phyloP scores from a whole-genome alignment of 2,329 filamentous ascomycete species.

The Cladosporium velox region DNA sequence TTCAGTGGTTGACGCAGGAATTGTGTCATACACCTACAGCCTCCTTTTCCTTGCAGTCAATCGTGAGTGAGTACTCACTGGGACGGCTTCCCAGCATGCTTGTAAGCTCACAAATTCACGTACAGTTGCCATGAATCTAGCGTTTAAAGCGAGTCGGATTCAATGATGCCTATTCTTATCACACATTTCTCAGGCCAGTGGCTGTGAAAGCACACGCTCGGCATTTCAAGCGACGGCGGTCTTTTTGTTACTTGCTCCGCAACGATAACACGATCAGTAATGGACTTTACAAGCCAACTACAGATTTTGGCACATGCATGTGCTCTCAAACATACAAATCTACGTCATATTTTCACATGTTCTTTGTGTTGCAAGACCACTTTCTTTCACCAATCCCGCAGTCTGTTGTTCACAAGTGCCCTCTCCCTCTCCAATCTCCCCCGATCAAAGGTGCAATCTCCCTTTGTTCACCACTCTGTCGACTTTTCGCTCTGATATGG shows the following conservation, averaged over 20 bases:
- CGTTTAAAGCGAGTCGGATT: not conserved
- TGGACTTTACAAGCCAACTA: not conserved
- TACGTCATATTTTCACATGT: not conserved
- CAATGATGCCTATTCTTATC: not conserved
- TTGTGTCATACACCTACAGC: not conserved
- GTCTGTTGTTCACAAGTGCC: not conserved
- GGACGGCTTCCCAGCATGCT: not conserved
- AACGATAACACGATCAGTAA: constrained; percentile 11
- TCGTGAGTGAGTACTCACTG: not conserved
- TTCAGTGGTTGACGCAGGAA: constrained; percentile 32
- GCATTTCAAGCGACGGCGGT: not conserved
- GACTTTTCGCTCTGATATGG: not conserved
- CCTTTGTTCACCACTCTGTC: not conserved
- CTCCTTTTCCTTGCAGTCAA: not conserved
- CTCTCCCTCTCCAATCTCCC: not conserved
- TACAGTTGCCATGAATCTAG: not conserved
- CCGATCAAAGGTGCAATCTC: not conserved
- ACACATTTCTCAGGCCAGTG: not conserved
- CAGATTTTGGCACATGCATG: not conserved
- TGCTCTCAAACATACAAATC: not conserved
- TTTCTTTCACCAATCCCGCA: not conserved
- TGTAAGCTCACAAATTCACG: not conserved
- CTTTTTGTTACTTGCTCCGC: not conserved
- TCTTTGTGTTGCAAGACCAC: constrained; percentile 2
- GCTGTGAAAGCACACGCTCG: not conserved